Conservation (phyloP, 805 yeast genomes). For the Maudiozyma pseudohumilis region DNA sequence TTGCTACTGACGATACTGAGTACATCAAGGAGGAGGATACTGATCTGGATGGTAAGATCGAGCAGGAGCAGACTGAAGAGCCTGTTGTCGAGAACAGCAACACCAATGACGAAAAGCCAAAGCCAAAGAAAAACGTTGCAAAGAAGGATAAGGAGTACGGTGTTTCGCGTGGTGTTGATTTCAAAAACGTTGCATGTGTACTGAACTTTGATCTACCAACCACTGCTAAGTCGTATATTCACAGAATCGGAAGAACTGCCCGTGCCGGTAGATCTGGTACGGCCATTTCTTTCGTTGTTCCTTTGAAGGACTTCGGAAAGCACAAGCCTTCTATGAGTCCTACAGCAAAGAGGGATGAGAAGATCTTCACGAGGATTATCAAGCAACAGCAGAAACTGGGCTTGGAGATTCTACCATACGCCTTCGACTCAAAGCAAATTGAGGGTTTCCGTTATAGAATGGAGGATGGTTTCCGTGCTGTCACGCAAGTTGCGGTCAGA, state of each 20-base stretch:
- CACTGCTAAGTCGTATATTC: constrained; percentile 80
- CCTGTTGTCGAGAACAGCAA: constrained; percentile 10
- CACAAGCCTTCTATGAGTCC: constrained; percentile 70
- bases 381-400: constrained; percentile 69
- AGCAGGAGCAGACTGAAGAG: constrained; percentile 7
- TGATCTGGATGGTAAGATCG: constrained; percentile 16
- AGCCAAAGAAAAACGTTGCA: constrained; percentile 18
- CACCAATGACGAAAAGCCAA: constrained; percentile 10
- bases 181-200: constrained; percentile 92
- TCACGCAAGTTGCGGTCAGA: constrained; percentile 78
- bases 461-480: constrained; percentile 95
- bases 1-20: constrained; percentile 90
- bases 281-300: constrained; percentile 86
- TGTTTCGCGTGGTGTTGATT: constrained; percentile 94
- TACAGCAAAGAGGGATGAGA: constrained; percentile 76
- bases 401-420: constrained; percentile 71
- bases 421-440: constrained; percentile 83
- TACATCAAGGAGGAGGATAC: constrained; percentile 43
- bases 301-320: constrained; percentile 73
- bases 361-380: constrained; percentile 64
- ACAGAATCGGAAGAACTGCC: constrained; percentile 94
- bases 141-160: constrained; percentile 72
- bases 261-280: constrained; percentile 94
- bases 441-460: constrained; percentile 94
- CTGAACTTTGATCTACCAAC: constrained; percentile 90